Base-by-base conservation (phyloP, 169 alveolate genomes). In the Cryptosporidium ubiquitum region DNA sequence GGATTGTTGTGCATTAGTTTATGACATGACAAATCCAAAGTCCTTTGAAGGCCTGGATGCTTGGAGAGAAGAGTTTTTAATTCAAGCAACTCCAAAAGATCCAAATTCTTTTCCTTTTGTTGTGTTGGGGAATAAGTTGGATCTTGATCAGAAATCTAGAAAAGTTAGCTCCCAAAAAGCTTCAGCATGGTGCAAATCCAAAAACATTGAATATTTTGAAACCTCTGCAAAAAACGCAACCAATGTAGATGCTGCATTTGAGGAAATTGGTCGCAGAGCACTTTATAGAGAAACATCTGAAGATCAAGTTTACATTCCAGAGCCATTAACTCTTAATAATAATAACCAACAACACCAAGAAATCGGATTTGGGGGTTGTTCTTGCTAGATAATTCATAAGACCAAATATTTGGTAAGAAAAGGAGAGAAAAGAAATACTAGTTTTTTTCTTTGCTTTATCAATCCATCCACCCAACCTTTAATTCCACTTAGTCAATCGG, bases 1-100 rank as follows among this genome's bases (percentile, higher is more conserved):
- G 18, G 99, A 98, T 91, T 97, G 99, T 92, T 98, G 99, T 93
- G 98, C 97, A 69, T 92, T 98, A 70, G 99, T 97, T 51, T 98
- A 97, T 93, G 99, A 98, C 89, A 93, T 95, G 79, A 95, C 97
- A 26, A 93, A 95, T 85, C 91, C 94, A 26, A 96, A 96, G 93
- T 95, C 99, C 23, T 97, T 97, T 93, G 99, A 98, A 73, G 94
- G 96, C 51, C 84, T 98, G 33, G 97, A 96, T 74, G 94, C 98
- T 69, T 98, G 99, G 99, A 97, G 97, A 85, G 97, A 97, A 33
- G 99, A 97, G 86, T 98, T 98, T 84, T 94, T 98, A 51, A 95
- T 94, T 58, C 98, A 98, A 95, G 98, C 96, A 23, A 95, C 96
- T 35, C 99, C 99, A 35, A 94, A 95, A 86, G 99, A 97, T 74